Evolutionary conservation across 192 early-diverging fungal genomes (phyloP).

Genomic region (Phlyctochytrium arcticum): DNA sequence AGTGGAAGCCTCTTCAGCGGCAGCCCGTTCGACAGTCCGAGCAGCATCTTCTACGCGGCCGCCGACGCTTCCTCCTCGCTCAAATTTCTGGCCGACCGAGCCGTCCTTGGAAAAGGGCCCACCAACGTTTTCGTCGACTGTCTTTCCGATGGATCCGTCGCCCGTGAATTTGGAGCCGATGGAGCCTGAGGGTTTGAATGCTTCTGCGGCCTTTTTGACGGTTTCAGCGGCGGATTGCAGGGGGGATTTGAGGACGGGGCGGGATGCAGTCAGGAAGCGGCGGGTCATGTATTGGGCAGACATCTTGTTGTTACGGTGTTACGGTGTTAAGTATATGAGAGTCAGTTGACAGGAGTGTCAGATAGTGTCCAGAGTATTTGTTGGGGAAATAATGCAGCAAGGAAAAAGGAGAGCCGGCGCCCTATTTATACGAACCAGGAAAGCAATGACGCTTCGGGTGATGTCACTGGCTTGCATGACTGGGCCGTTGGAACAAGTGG

Average conservation of each 20-base stretch:
- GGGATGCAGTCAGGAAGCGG: constrained; percentile 16
- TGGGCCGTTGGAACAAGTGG: too few relatives aligned
- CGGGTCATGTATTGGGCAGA: constrained; percentile 5
- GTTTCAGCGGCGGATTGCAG: constrained; percentile 13
- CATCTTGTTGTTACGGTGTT: constrained; percentile 11
- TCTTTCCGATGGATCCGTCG: constrained; percentile 12
- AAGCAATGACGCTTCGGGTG: too few relatives aligned
- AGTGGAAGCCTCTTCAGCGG: not conserved
- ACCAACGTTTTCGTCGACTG: constrained; percentile 9
- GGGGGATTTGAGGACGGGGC: not conserved
- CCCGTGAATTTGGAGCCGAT: constrained; percentile 23
- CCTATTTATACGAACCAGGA: too few relatives aligned
- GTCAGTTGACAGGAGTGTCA: too few relatives aligned
- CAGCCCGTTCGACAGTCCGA: constrained; percentile 3
- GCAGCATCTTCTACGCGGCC: constrained; percentile 13
- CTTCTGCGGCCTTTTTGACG: constrained; percentile 23
- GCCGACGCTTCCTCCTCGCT: constrained; percentile 8
- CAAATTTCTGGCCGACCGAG: constrained; percentile 27
- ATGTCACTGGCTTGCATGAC: too few relatives aligned
- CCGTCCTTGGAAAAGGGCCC: constrained; percentile 17
- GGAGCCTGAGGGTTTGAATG: constrained; percentile 19
- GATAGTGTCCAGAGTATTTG: too few relatives aligned
- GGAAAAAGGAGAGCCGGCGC: too few relatives aligned
- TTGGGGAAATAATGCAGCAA: too few relatives aligned
- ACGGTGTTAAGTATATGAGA: too few relatives aligned